Evolutionary conservation across 345 rosid genomes (phyloP).

Genomic region (Eucalyptus erythrocorys): DNA sequence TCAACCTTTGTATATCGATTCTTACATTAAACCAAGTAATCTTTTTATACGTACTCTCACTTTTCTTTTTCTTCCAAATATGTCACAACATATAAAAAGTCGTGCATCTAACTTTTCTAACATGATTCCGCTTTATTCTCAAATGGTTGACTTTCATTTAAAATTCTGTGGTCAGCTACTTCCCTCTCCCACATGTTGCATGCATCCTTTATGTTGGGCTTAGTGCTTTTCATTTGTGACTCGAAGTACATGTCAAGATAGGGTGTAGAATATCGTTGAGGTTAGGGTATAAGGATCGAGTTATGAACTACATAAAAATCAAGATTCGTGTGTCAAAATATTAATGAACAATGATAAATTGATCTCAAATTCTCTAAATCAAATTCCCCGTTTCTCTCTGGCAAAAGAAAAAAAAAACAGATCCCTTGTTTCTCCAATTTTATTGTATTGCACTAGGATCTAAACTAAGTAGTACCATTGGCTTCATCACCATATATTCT

Average conservation of each 20-base stretch:
- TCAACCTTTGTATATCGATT: neutral
- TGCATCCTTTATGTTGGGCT: neutral
- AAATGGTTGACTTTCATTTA: neutral
- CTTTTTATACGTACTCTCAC: neutral
- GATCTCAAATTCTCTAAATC: neutral
- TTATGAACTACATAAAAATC: neutral
- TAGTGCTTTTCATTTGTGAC: neutral
- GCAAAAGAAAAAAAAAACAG: too few species aligned
- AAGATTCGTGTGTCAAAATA: too few species aligned
- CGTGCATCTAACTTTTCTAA: neutral
- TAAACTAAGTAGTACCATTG: too few species aligned
- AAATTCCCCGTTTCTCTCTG: rapidly evolving
- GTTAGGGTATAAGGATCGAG: rapidly evolving
- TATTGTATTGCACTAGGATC: neutral
- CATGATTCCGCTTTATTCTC: rapidly evolving
- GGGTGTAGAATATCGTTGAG: rapidly evolving
- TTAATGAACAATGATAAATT: neutral
- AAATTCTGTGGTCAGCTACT: too few species aligned
- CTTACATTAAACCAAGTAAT: neutral
- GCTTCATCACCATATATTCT: neutral
- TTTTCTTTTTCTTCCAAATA: neutral
- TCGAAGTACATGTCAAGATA: neutral
- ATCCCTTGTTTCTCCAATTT: neutral
- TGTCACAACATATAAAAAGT: rapidly evolving
- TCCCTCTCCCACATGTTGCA: neutral